Percentiles rank a stretch among this genome's conserved stretches.
These are phyloP conservation scores for Knoxia roxburghii DNA, from an alignment of 257 asterid species.

Conservation along the genomic window DNA sequence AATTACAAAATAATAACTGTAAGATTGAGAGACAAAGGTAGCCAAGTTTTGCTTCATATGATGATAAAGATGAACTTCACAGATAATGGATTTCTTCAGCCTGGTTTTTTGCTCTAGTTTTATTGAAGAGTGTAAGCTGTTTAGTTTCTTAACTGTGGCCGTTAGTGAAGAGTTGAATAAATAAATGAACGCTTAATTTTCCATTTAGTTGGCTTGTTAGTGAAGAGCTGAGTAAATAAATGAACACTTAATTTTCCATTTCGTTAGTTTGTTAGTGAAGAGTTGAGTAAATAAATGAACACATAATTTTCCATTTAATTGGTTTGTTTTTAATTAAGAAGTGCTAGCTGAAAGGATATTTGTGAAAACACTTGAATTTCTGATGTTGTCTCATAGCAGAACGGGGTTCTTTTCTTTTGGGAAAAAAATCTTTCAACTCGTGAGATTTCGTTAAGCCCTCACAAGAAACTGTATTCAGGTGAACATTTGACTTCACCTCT, in stretches of 20 bases:
- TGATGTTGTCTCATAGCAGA: neutral
- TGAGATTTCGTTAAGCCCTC: too few relatives aligned
- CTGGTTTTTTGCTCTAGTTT: neutral
- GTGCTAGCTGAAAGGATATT: neutral
- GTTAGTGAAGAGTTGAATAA: neutral
- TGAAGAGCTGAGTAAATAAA: neutral
- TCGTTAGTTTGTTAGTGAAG: neutral
- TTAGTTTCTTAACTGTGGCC: neutral
- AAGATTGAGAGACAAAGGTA: neutral
- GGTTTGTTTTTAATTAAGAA: neutral
- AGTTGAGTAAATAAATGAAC: neutral
- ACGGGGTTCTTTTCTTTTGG: neutral
- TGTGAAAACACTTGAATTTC: neutral
- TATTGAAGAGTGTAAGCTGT: neutral
- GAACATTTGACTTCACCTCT: too few relatives aligned
- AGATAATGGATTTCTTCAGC: neutral
- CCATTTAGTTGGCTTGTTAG: neutral
- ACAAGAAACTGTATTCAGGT: too few relatives aligned
- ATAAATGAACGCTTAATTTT: neutral
- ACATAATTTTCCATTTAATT: neutral
- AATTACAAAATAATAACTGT: neutral
- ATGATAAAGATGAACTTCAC: neutral
- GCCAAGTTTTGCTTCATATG: neutral
- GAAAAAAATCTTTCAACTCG: too few relatives aligned
- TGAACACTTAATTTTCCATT: neutral